Percentiles rank a stretch among this genome's conserved stretches.
Conservation (phyloP, 805 yeast genomes). For the Candida suzukii region DNA sequence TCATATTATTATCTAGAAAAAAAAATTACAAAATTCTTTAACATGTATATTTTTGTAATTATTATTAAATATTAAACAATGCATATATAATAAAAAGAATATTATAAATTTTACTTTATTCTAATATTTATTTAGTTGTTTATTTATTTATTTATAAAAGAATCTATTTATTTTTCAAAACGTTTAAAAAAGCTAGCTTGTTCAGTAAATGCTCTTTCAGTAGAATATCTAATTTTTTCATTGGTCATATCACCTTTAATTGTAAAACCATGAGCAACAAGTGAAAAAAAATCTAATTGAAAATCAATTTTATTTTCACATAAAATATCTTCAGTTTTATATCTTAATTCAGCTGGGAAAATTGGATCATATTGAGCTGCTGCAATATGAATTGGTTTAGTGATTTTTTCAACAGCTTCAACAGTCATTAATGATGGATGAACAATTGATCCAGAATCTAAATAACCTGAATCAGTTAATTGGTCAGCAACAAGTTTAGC, state of each 20-base stretch:
- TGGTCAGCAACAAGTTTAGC: constrained; percentile 61
- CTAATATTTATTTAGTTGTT: background rate
- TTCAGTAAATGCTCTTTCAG: constrained; percentile 52
- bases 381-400: constrained; percentile 58
- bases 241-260: constrained; percentile 63
- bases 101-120: too few relatives aligned
- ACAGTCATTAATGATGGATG: constrained; percentile 73
- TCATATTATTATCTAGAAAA: too few relatives aligned
- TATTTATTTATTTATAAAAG: background rate
- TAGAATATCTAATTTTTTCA: constrained; percentile 54
- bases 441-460: constrained; percentile 63
- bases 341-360: constrained; percentile 61
- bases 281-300: constrained; percentile 54
- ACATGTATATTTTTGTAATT: too few relatives aligned
- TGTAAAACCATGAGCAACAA: constrained; percentile 72
- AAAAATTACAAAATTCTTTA: too few relatives aligned
- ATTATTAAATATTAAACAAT: too few relatives aligned
- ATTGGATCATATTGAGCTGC: constrained; percentile 67
- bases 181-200: constrained; percentile 30
- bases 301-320: constrained; percentile 42
- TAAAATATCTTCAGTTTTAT: constrained; percentile 45
- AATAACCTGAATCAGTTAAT: constrained; percentile 27
- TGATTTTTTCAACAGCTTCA: constrained; percentile 56
- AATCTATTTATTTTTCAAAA: constrained; percentile 6
- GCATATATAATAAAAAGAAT: too few relatives aligned